Evolutionary conservation across 305 asterid species (phyloP).

Genomic region (Fraxinus nigra): DNA sequence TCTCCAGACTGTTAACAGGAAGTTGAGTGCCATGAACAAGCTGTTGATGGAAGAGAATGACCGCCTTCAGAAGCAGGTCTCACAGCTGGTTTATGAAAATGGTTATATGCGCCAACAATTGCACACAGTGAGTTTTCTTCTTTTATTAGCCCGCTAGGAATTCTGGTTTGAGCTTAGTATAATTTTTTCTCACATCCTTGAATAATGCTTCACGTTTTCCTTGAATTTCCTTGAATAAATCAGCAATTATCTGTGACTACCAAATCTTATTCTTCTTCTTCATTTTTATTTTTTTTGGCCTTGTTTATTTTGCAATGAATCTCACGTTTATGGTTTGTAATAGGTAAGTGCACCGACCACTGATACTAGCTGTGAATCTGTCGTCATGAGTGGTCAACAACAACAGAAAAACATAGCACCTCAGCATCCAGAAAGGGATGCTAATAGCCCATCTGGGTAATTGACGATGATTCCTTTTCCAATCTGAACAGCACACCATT

Average conservation of each 20-base stretch:
- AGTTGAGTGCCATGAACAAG: conserved; percentile 92
- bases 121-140: conserved; percentile 55
- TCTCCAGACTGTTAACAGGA: conserved; percentile 80
- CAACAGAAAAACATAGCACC: conserved; percentile 81
- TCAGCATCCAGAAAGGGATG: conserved; percentile 88
- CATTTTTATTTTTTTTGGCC: neutral
- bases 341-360: conserved; percentile 75
- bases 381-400: conserved; percentile 86
- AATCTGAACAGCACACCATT: neutral
- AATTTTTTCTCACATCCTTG: neutral
- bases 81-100: conserved; percentile 86
- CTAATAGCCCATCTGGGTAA: conserved; percentile 97
- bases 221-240: neutral
- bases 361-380: conserved; percentile 94
- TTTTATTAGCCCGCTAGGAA: neutral
- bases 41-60: conserved; percentile 98
- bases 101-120: conserved; percentile 80
- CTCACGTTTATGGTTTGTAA: neutral
- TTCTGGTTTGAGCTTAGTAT: neutral
- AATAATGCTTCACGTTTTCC: neutral
- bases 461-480: neutral
- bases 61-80: conserved; percentile 90
- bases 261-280: neutral
- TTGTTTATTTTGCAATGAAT: neutral
- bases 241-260: neutral